Evolutionary conservation across 345 rosid genomes (phyloP), one percentile per base, ranked within the genome.

Genomic region (Populus ilicifolia): DNA sequence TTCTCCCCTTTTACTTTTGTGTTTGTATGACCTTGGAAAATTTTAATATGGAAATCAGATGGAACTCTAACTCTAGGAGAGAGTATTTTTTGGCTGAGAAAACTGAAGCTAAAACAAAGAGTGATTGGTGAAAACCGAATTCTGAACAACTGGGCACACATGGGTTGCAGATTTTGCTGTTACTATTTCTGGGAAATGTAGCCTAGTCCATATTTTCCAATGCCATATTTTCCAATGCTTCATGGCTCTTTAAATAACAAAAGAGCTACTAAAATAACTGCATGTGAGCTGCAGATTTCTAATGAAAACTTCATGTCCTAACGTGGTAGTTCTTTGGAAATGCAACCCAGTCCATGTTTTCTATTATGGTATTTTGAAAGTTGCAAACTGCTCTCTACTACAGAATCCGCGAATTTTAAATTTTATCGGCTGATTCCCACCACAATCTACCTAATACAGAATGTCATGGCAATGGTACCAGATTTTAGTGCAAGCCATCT

Each of bases 341-440:
- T 75, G 71, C 35, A 44, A 29, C 67, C 72, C 48, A 69, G 4
- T 66, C 25, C 72, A 67, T 14, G 25, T 18, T 52, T 54, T 35
- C 44, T 36, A 17, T 39, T 52, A 23, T 52, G 76, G 70, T 30
- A 64, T 38, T 65, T n/a, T 56, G 8, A 67, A 52, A 72, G 77
- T 62, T 67, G 43, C 44, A 62, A 69, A 41, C 2, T 41, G 2
- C 33, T 30, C 2, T 30, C 33, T 68, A 14, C 17, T 16, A 36
- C 65, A 20, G 62, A 3, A 20, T 72, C 64, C 5, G 75, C 8
- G 21, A 52, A 54, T 5, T 52, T 3, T 18, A 8, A 52, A 18
- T 33, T 33, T 52, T 30, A 11, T 72, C n/a, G 36, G 65, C 17
- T 8, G n/a, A 50, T 35, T 16, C 44, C 23, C 61, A 50, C 41